Percentiles rank a stretch among this genome's conserved stretches.
Conservation (phyloP, 371 early-diverging fungal species). For the Actinomortierella ambigua region DNA sequence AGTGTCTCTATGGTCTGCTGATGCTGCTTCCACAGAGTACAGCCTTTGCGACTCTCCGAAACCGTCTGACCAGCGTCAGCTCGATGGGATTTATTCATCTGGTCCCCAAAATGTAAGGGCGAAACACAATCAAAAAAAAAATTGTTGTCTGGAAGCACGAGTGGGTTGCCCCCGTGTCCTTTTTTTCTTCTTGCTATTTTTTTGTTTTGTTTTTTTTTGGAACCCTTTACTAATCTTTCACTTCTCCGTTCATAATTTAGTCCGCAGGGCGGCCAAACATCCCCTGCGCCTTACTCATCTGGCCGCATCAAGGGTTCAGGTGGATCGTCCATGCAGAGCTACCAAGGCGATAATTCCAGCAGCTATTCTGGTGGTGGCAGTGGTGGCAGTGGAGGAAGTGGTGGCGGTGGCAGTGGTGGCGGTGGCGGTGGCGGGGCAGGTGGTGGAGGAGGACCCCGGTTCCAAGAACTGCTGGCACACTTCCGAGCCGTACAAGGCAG, state of each 20-base stretch:
- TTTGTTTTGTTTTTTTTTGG: conserved; percentile 4
- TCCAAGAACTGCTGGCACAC: conserved; percentile 61
- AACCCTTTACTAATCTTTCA: not conserved
- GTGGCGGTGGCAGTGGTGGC: not conserved
- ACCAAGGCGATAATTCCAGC: not conserved
- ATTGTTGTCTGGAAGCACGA: too few relatives aligned
- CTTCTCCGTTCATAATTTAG: not conserved
- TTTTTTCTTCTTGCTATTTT: not conserved
- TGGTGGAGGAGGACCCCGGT: conserved; percentile 45
- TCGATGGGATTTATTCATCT: conserved; percentile 67
- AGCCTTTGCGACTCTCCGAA: conserved; percentile 90
- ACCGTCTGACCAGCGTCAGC: conserved; percentile 79
- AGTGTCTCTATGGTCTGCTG: conserved; percentile 88
- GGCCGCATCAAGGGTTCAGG: conserved; percentile 18
- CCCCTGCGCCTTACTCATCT: conserved; percentile 3
- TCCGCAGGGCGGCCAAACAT: conserved; percentile 6
- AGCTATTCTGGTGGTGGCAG: not conserved
- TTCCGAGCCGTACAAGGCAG: conserved; percentile 62
- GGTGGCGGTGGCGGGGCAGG: not conserved
- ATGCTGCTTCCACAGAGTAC: conserved; percentile 93
- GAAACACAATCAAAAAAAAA: too few relatives aligned
- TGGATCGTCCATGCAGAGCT: not conserved
- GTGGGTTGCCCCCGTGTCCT: not conserved
- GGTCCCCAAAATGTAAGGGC: conserved; percentile 58
- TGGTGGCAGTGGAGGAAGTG: not conserved